Conservation (phyloP, 805 yeast genomes). For the Yamadazyma ubonensis region DNA sequence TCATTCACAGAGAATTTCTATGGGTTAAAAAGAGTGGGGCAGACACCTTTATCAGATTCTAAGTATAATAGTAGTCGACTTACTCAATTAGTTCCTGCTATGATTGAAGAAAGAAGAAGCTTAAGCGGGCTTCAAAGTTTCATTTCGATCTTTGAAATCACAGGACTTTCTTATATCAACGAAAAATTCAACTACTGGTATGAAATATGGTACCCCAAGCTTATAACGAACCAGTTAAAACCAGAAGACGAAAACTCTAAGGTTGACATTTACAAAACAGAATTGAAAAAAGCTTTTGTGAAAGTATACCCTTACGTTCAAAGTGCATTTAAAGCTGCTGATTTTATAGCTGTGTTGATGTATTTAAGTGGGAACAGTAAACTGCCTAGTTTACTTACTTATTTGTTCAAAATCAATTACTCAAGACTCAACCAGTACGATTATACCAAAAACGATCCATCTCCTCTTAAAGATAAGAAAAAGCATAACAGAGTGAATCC, state of each 20-base stretch:
- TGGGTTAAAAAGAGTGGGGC: conserved; percentile 69
- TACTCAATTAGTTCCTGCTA: conserved; percentile 37
- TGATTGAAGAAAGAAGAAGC: conserved; percentile 51
- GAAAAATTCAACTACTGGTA: conserved; percentile 66
- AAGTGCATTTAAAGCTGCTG: conserved; percentile 44
- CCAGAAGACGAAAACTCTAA: conserved; percentile 19
- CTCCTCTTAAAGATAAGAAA: conserved; percentile 12
- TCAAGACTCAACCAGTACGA: conserved; percentile 58
- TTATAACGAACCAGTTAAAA: conserved; percentile 47
- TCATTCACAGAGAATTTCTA: conserved; percentile 90
- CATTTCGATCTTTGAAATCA: conserved; percentile 56
- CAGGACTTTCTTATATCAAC: conserved; percentile 64
- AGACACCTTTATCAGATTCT: conserved; percentile 30
- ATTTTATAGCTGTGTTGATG: conserved; percentile 57
- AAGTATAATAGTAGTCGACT: conserved; percentile 32
- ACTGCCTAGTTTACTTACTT: conserved; percentile 62
- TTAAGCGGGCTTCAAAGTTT: conserved; percentile 53
- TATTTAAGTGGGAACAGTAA: conserved; percentile 67
- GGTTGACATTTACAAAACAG: conserved; percentile 28
- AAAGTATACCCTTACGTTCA: conserved; percentile 61
- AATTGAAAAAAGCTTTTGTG: conserved; percentile 43
- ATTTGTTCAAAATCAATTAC: conserved; percentile 60
- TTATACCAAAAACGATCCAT: conserved; percentile 35
- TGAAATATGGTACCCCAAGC: conserved; percentile 61
- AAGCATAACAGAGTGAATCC: conserved; percentile 38